phyloP scores from a whole-genome alignment of 129 eudicot species.

The Centaurea solstitialis region DNA sequence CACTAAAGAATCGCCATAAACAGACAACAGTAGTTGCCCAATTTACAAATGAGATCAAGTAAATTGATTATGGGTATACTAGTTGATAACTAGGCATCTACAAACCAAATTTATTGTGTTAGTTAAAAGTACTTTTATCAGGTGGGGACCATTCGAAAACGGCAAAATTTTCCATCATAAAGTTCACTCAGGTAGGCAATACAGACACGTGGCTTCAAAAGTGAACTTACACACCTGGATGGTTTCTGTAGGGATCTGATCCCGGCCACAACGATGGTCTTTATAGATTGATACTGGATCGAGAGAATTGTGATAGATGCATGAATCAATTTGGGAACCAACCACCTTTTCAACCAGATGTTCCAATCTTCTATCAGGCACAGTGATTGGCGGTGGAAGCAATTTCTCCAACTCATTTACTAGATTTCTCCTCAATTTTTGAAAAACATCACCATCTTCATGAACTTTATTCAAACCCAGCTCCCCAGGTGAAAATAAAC shows the following conservation, averaged over 20 bases:
- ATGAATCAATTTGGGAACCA: conserved; percentile 63
- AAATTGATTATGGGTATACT: not conserved
- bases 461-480: conserved; percentile 39
- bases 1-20: not conserved
- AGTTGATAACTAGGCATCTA: not conserved
- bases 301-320: conserved; percentile 64
- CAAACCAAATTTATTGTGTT: not conserved
- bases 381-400: conserved; percentile 79
- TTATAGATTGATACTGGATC: conserved; percentile 62
- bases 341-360: conserved; percentile 73
- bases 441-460: conserved; percentile 29
- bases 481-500: conserved; percentile 54
- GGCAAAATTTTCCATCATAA: not conserved
- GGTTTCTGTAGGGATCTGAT: conserved; percentile 82
- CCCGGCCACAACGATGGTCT: conserved; percentile 79
- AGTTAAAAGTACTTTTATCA: not conserved
- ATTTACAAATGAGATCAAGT: not conserved
- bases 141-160: not conserved
- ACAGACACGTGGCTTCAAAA: not conserved
- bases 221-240: conserved; percentile 62
- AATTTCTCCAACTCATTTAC: conserved; percentile 52
- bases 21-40: not conserved
- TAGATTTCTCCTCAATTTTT: conserved; percentile 46
- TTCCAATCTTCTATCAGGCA: conserved; percentile 86
- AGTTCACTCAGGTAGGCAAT: not conserved